Evolutionary conservation across 106 monocot genomes (phyloP).

Genomic region (Acorus calamus): DNA sequence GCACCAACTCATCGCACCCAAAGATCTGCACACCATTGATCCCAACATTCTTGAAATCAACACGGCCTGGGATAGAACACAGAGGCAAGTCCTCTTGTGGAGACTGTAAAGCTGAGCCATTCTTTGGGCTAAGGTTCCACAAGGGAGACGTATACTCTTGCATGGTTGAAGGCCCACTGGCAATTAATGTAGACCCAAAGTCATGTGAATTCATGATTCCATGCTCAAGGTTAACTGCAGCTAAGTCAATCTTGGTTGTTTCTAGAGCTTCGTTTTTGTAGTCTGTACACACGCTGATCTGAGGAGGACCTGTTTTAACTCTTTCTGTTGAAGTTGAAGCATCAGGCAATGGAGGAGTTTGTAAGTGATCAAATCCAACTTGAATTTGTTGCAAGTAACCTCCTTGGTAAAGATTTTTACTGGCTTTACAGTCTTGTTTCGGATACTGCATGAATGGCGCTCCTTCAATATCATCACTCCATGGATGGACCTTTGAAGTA

Average conservation of each 20-base stretch:
- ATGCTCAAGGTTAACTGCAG: slow-evolving; percentile 30
- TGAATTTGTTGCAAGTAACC: slow-evolving; percentile 26
- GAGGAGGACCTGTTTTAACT: slow-evolving; percentile 6
- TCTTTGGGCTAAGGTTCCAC: slow-evolving; percentile 23
- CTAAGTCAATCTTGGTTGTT: slow-evolving; percentile 27
- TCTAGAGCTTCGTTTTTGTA: slow-evolving; percentile 16
- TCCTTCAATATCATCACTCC: slow-evolving; percentile 17
- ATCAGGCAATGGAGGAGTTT: slow-evolving; percentile 16
- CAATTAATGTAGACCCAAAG: slow-evolving; percentile 11
- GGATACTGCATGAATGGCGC: slow-evolving; percentile 46
- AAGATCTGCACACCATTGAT: slow-evolving; percentile 35
- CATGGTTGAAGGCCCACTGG: slow-evolving; percentile 3
- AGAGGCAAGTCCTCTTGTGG: slow-evolving; percentile 39
- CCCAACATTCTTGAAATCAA: slow-evolving; percentile 47
- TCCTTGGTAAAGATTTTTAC: slow-evolving; percentile 14
- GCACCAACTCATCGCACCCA: slow-evolving; percentile 22
- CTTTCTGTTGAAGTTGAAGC: slow-evolving; percentile 17
- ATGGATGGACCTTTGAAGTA: slow-evolving; percentile 18
- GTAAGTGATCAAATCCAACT: slow-evolving; percentile 9
- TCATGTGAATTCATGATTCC: slow-evolving; percentile 14
- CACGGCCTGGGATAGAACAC: slow-evolving; percentile 35
- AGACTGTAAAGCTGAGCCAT: slow-evolving; percentile 23
- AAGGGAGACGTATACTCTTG: slow-evolving; percentile 19
- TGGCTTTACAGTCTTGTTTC: slow-evolving; percentile 32
- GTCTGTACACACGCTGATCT: slow-evolving; percentile 20